phyloP scores from a whole-genome alignment of 2,329 filamentous ascomycete genomes.

The Chalara sp. region DNA sequence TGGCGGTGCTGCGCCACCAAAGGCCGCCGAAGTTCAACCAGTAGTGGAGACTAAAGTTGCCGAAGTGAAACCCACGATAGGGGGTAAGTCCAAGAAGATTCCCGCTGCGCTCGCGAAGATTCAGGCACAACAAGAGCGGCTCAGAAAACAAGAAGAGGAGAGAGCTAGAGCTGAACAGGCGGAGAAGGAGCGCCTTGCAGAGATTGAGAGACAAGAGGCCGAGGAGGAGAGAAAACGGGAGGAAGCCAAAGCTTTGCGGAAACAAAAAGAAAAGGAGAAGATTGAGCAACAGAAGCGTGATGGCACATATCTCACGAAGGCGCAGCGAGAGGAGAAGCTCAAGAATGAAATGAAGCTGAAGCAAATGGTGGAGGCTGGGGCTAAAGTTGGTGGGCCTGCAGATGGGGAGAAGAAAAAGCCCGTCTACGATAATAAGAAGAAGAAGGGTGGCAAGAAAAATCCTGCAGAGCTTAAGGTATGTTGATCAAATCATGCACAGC shows the following conservation, averaged over 20 bases:
- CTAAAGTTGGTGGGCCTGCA: constrained; percentile 60
- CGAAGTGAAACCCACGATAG: constrained; percentile 36
- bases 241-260: constrained; percentile 70
- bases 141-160: constrained; percentile 61
- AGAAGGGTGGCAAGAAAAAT: constrained; percentile 58
- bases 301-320: constrained; percentile 80
- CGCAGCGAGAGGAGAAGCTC: constrained; percentile 75
- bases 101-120: constrained; percentile 65
- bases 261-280: constrained; percentile 80
- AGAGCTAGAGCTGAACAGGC: constrained; percentile 50
- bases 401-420: constrained; percentile 59
- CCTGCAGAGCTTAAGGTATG: constrained; percentile 44
- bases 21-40: constrained; percentile 50
- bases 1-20: constrained; percentile 41
- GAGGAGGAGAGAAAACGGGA: constrained; percentile 66
- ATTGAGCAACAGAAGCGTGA: constrained; percentile 84
- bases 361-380: constrained; percentile 75
- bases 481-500: neutral
- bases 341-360: constrained; percentile 73
- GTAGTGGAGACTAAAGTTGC: constrained; percentile 42
- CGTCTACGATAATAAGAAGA: constrained; percentile 67
- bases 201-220: constrained; percentile 54
- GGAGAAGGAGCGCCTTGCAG: constrained; percentile 57
- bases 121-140: constrained; percentile 77
- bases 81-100: constrained; percentile 85